These are phyloP conservation scores for Auricularia cornea DNA, from an alignment of 768 basidiomycete species.

Conservation along the genomic window DNA sequence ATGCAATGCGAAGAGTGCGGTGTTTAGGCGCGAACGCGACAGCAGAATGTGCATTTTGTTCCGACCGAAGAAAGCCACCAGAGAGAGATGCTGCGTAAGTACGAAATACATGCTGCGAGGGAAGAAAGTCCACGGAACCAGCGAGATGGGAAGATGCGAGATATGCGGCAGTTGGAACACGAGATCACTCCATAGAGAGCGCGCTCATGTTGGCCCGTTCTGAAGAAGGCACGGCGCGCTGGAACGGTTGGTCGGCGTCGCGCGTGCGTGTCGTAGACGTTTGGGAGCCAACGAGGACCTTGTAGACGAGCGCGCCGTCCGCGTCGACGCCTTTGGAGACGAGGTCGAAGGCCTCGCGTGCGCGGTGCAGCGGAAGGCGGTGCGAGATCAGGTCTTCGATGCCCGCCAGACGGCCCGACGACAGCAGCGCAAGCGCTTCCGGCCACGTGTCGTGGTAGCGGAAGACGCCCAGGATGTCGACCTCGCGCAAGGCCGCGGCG, in stretches of 20 bases:
- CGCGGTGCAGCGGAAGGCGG: conserved; percentile 55
- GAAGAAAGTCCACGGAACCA: too few relatives aligned
- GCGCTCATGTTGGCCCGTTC: neutral
- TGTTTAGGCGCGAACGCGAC: too few relatives aligned
- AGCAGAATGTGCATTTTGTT: too few relatives aligned
- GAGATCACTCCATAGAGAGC: neutral
- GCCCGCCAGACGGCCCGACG: conserved; percentile 54
- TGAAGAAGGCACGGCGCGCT: neutral
- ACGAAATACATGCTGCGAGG: too few relatives aligned
- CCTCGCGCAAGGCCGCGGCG: conserved; percentile 75
- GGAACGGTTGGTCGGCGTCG: neutral
- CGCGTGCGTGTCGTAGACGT: neutral
- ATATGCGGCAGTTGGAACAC: too few relatives aligned
- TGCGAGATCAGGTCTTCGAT: conserved; percentile 75
- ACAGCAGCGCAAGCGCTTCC: conserved; percentile 73
- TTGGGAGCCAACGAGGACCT: conserved; percentile 63
- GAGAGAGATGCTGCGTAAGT: too few relatives aligned
- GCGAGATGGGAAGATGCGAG: too few relatives aligned
- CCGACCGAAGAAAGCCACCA: too few relatives aligned
- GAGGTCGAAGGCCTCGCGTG: conserved; percentile 73
- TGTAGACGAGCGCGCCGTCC: conserved; percentile 74
- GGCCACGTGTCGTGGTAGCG: conserved; percentile 87
- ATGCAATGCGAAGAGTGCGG: too few relatives aligned
- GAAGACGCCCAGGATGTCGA: conserved; percentile 89
- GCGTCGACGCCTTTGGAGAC: conserved; percentile 71